A percentile compares a stretch with the other conserved stretches of the same genome.
These are phyloP conservation scores for Sutorius australiensis DNA, from an alignment of 768 basidiomycete genomes.

Conservation along the genomic window DNA sequence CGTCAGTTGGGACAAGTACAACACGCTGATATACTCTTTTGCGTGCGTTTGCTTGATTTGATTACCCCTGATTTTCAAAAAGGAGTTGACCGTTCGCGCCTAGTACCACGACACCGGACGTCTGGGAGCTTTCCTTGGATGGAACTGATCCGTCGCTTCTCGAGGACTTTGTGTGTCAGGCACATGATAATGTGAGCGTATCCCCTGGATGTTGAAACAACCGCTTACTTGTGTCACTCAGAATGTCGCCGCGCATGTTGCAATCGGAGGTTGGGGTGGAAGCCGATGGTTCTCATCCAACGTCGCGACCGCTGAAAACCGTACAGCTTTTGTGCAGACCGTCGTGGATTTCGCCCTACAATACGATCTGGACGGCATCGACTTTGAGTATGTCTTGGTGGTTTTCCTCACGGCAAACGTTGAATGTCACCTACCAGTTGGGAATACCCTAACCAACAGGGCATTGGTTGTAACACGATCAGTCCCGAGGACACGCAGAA, in stretches of 20 bases:
- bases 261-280: constrained; percentile 76
- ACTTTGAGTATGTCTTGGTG: constrained; percentile 25
- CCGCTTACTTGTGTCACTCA: neutral
- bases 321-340: constrained; percentile 61
- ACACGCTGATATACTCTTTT: constrained; percentile 65
- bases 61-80: neutral
- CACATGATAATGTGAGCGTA: constrained; percentile 34
- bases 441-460: constrained; percentile 75
- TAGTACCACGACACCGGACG: constrained; percentile 35
- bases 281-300: constrained; percentile 58
- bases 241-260: constrained; percentile 54
- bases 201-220: neutral
- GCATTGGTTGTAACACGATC: constrained; percentile 68
- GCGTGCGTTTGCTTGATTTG: constrained; percentile 38
- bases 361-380: constrained; percentile 57
- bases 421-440: constrained; percentile 48
- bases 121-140: constrained; percentile 30
- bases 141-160: constrained; percentile 47
- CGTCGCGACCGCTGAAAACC: constrained; percentile 52
- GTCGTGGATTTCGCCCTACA: constrained; percentile 44
- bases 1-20: constrained; percentile 71
- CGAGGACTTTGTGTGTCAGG: constrained; percentile 52
- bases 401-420: neutral
- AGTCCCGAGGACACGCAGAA: constrained; percentile 62
- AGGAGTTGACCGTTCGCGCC: neutral